Conservation (phyloP, 768 basidiomycete genomes). For the Naganishia vishniacii region DNA sequence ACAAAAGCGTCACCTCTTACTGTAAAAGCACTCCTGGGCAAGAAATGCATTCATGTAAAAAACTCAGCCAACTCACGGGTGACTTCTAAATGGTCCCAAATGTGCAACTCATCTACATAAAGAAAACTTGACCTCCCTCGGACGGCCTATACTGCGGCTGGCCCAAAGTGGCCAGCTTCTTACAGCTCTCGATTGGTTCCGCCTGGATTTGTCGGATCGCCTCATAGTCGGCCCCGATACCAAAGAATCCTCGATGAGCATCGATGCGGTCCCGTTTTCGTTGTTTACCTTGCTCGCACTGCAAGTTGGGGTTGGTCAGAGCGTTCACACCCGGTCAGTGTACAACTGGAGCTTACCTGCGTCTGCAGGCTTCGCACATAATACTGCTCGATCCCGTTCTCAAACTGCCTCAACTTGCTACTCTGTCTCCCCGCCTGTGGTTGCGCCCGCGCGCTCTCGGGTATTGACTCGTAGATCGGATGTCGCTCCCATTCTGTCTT, state of each 20-base stretch:
- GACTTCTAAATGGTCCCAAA: background rate
- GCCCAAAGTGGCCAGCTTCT: conserved; percentile 54
- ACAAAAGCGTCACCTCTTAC: too few relatives aligned
- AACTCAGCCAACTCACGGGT: too few relatives aligned
- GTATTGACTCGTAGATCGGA: conserved; percentile 58
- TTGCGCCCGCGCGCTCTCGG: conserved; percentile 34
- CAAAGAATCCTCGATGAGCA: conserved; percentile 77
- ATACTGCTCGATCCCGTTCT: conserved; percentile 66
- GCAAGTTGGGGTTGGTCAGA: background rate
- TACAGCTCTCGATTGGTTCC: conserved; percentile 70
- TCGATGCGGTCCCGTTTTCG: conserved; percentile 66
- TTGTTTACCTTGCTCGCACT: conserved; percentile 68
- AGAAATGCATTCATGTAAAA: too few relatives aligned
- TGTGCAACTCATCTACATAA: conserved; percentile 12
- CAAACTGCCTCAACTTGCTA: conserved; percentile 59
- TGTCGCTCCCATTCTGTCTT: conserved; percentile 68
- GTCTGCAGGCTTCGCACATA: conserved; percentile 67
- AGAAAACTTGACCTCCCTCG: background rate
- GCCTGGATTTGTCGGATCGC: conserved; percentile 68
- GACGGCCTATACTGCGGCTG: conserved; percentile 12
- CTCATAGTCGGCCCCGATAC: conserved; percentile 86
- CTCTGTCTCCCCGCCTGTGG: conserved; percentile 43
- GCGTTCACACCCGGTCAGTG: background rate
- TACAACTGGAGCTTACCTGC: conserved; percentile 49
- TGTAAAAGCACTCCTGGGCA: too few relatives aligned